Evolutionary conservation across 2,329 filamentous ascomycete genomes (phyloP).

Genomic region (Xylariomycetidae sp.): DNA sequence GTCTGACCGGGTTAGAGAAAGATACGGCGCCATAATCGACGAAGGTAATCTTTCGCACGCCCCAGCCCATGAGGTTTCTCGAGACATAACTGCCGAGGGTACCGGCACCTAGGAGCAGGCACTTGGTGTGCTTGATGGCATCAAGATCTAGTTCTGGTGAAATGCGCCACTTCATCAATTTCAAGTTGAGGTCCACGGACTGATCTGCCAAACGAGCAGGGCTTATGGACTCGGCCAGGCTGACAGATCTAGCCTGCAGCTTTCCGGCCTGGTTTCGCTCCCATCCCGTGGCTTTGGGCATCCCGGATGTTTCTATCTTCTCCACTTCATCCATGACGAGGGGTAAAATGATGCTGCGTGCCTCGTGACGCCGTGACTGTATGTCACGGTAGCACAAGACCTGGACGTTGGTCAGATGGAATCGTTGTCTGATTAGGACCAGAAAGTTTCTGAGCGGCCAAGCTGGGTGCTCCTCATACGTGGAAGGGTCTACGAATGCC

Average conservation of each 20-base stretch:
- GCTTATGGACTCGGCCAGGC: slow-evolving; percentile 91
- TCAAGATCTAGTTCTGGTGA: slow-evolving; percentile 85
- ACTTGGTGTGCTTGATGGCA: slow-evolving; percentile 82
- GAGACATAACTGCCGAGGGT: slow-evolving; percentile 94
- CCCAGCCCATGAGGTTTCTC: slow-evolving; percentile 90
- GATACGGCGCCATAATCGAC: slow-evolving; percentile 91
- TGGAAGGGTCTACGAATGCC: slow-evolving; percentile 88
- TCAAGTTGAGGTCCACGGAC: slow-evolving; percentile 91
- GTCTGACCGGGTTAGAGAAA: slow-evolving; percentile 93
- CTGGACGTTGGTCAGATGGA: slow-evolving; percentile 70
- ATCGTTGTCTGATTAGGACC: slow-evolving; percentile 77
- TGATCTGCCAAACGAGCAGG: slow-evolving; percentile 83
- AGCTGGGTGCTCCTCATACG: slow-evolving; percentile 78
- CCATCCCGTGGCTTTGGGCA: slow-evolving; percentile 95
- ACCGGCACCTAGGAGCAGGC: slow-evolving; percentile 84
- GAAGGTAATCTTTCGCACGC: slow-evolving; percentile 90
- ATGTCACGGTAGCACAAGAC: slow-evolving; percentile 88
- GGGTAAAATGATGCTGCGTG: slow-evolving; percentile 73
- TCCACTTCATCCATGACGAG: slow-evolving; percentile 51
- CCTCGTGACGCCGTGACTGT: slow-evolving; percentile 70
- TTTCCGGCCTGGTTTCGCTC: slow-evolving; percentile 79
- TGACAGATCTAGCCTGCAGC: slow-evolving; percentile 70
- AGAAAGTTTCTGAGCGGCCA: slow-evolving; percentile 92
- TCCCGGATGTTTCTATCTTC: slow-evolving; percentile 40
- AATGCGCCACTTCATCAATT: slow-evolving; percentile 98